Conservation (phyloP, 768 basidiomycete genomes). For the Mycena alexandri region DNA sequence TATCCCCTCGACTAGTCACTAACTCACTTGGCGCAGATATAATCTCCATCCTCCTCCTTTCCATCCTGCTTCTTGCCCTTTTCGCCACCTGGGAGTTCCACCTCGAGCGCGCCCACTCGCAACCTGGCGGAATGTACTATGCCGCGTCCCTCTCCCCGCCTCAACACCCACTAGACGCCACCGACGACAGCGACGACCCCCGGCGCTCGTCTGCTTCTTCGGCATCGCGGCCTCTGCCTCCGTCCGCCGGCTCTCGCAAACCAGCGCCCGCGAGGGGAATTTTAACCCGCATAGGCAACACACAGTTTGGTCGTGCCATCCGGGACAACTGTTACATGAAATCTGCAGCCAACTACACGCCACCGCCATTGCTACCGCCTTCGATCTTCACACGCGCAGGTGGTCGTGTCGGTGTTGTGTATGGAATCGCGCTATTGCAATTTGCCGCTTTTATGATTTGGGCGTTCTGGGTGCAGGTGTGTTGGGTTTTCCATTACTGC, state of each 20-base stretch:
- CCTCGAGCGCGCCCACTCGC: constrained; percentile 59
- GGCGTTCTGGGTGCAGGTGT: constrained; percentile 42
- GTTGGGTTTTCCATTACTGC: background rate
- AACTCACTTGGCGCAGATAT: constrained; percentile 43
- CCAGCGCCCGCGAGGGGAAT: too few relatives aligned
- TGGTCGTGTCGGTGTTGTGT: constrained; percentile 63
- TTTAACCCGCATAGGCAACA: background rate
- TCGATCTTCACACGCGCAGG: constrained; percentile 62
- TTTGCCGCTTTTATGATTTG: constrained; percentile 61
- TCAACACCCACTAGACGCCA: constrained; percentile 32
- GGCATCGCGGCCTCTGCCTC: constrained; percentile 2
- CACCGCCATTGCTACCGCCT: constrained; percentile 65
- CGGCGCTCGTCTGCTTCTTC: constrained; percentile 23
- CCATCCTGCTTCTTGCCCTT: constrained; percentile 63
- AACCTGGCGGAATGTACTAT: constrained; percentile 58
- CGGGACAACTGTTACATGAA: background rate
- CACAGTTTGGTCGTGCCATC: background rate
- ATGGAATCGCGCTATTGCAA: constrained; percentile 62
- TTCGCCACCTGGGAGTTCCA: constrained; percentile 79
- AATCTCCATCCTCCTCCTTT: constrained; percentile 74
- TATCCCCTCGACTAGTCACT: too few relatives aligned
- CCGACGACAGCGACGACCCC: background rate
- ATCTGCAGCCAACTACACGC: constrained; percentile 30
- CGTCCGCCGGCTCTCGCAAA: background rate
- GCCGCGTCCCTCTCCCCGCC: constrained; percentile 57